These are phyloP conservation scores for Mollisia scopiformis DNA, from an alignment of 2,329 filamentous ascomycete species.

Conservation along the genomic window DNA sequence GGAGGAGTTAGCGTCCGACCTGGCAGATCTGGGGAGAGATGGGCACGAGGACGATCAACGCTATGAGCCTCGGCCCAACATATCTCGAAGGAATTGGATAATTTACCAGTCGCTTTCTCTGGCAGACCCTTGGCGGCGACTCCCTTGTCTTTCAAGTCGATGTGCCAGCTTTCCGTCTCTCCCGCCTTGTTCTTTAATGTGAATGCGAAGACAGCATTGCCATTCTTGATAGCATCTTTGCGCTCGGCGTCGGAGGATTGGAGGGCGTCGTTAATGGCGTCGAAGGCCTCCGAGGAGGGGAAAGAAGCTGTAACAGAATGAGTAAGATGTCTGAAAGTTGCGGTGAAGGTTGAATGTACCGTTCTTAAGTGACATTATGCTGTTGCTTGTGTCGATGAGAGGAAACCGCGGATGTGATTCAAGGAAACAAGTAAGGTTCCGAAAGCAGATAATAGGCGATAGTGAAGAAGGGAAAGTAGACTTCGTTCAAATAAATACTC, in stretches of 20 bases:
- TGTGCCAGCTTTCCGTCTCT: slow-evolving; percentile 85
- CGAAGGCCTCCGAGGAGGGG: slow-evolving; percentile 89
- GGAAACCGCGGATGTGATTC: not conserved
- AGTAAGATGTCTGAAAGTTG: slow-evolving; percentile 2
- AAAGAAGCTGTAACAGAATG: slow-evolving; percentile 65
- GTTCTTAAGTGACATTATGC: slow-evolving; percentile 71
- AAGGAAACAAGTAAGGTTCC: not conserved
- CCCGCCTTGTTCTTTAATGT: slow-evolving; percentile 85
- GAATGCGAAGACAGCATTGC: slow-evolving; percentile 86
- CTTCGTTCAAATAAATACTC: not conserved
- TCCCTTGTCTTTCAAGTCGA: slow-evolving; percentile 92
- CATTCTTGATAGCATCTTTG: slow-evolving; percentile 88
- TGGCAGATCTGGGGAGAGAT: not conserved
- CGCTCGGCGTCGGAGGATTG: slow-evolving; percentile 69
- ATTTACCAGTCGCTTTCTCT: slow-evolving; percentile 80
- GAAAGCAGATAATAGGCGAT: not conserved
- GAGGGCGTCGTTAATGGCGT: slow-evolving; percentile 78
- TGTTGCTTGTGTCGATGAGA: not conserved
- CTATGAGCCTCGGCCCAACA: not conserved
- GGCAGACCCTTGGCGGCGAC: slow-evolving; percentile 77
- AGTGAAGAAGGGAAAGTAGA: not conserved
- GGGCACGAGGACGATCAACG: not conserved
- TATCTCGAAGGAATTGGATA: not conserved
- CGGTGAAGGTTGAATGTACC: slow-evolving; percentile 46
- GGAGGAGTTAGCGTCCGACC: slow-evolving; percentile 4